A percentile compares a stretch with the other conserved stretches of the same genome.
Evolutionary conservation across 176 grass and related monocot species (phyloP).

Genomic region (Lolium multiflorum): DNA sequence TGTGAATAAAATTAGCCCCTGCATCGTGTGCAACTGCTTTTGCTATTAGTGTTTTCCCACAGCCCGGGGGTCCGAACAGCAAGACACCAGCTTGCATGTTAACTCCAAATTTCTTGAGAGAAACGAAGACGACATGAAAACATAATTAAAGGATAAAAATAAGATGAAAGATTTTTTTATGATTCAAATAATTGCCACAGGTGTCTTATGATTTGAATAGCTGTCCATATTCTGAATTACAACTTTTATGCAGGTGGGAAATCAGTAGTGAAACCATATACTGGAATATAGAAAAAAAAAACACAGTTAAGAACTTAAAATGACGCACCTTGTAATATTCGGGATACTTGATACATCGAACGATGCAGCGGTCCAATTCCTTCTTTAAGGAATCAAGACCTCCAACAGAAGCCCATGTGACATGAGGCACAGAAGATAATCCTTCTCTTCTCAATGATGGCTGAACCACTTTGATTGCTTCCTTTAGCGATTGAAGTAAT

Average conservation of each 20-base stretch:
- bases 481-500: constrained; percentile 45
- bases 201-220: neutral
- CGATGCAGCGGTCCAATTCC: constrained; percentile 73
- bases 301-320: neutral
- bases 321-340: constrained; percentile 71
- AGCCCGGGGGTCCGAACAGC: constrained; percentile 91
- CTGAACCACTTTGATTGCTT: constrained; percentile 83
- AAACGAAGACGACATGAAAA: constrained; percentile 33
- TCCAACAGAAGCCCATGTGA: constrained; percentile 91
- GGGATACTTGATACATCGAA: constrained; percentile 83
- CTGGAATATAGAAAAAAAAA: no score
- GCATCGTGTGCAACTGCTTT: constrained; percentile 97
- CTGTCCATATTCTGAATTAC: neutral
- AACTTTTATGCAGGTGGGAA: neutral
- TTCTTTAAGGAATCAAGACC: constrained; percentile 78
- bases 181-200: neutral
- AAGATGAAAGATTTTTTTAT: no score
- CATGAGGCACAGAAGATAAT: constrained; percentile 88
- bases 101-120: constrained; percentile 72
- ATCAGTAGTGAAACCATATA: neutral
- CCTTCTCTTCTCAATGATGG: constrained; percentile 98
- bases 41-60: constrained; percentile 98
- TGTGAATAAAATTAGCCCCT: constrained; percentile 95
- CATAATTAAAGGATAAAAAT: neutral
- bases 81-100: constrained; percentile 83